Conservation (phyloP, 495 filamentous ascomycete species). For the Melanomma pulvis-pyrius region DNA sequence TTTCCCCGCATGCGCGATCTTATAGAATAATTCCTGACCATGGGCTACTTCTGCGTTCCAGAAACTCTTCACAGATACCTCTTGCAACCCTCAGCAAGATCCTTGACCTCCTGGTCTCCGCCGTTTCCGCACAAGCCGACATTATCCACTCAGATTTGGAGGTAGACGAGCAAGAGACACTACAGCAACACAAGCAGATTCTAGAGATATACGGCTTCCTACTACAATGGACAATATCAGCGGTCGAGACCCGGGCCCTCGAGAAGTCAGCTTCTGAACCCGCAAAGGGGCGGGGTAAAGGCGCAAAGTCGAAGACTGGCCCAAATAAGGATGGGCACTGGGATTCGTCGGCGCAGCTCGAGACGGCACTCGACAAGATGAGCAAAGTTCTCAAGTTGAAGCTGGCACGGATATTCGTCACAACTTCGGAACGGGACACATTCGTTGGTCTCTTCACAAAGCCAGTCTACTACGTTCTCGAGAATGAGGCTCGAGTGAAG, state of each 20-base stretch:
- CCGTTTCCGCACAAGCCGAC: slow-evolving; percentile 90
- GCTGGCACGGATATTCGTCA: slow-evolving; percentile 87
- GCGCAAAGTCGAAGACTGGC: slow-evolving; percentile 66
- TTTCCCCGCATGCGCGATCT: slow-evolving; percentile 52
- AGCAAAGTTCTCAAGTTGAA: slow-evolving; percentile 94
- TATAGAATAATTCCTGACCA: slow-evolving; percentile 53
- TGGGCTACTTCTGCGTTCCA: slow-evolving; percentile 70
- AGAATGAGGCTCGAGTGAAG: slow-evolving; percentile 93
- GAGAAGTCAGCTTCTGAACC: slow-evolving; percentile 77
- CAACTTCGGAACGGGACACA: slow-evolving; percentile 94
- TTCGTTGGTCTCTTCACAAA: slow-evolving; percentile 91
- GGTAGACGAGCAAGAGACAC: slow-evolving; percentile 82
- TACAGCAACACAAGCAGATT: slow-evolving; percentile 82
- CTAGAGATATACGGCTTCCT: slow-evolving; percentile 95
- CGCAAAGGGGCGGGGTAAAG: slow-evolving; percentile 70
- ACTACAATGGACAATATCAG: slow-evolving; percentile 90
- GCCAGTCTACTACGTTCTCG: slow-evolving; percentile 90
- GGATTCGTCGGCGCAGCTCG: slow-evolving; percentile 87
- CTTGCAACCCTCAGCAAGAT: slow-evolving; percentile 84
- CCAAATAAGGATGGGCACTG: slow-evolving; percentile 71
- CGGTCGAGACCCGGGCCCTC: slow-evolving; percentile 87
- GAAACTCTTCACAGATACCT: slow-evolving; percentile 80
- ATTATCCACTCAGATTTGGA: slow-evolving; percentile 83
- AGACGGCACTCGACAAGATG: slow-evolving; percentile 88
- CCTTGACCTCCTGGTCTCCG: slow-evolving; percentile 89